Percentiles rank a stretch among this genome's conserved stretches.
Evolutionary conservation across 169 alveolate genomes (phyloP).

Genomic region (Plasmodium ovale): DNA sequence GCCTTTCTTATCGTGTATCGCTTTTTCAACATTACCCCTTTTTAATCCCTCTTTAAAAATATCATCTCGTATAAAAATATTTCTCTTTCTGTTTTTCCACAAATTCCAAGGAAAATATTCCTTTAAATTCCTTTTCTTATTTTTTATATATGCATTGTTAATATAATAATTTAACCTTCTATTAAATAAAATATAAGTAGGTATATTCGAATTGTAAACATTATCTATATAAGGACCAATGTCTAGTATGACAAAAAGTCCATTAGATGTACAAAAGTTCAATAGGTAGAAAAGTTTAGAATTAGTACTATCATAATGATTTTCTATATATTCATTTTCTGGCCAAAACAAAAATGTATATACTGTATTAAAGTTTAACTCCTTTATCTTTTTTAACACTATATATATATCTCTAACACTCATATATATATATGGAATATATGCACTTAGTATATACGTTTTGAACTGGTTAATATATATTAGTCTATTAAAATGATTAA

Average conservation of each 20-base stretch:
- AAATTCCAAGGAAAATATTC: not conserved
- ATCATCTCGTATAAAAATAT: not conserved
- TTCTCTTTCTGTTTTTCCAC: slow-evolving; percentile 10
- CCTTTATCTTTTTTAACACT: slow-evolving; percentile 66
- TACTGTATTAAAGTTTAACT: slow-evolving; percentile 75
- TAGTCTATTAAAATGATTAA: slow-evolving; percentile 54
- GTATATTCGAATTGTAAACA: slow-evolving; percentile 67
- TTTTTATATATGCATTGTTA: not conserved
- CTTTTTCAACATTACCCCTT: slow-evolving; percentile 11
- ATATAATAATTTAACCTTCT: slow-evolving; percentile 43
- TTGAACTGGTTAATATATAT: slow-evolving; percentile 54
- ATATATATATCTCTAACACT: slow-evolving; percentile 72
- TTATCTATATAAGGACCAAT: slow-evolving; percentile 74
- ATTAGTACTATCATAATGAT: slow-evolving; percentile 41
- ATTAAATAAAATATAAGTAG: slow-evolving; percentile 64
- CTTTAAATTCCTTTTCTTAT: not conserved
- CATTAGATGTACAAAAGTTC: slow-evolving; percentile 76
- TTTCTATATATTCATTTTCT: slow-evolving; percentile 76
- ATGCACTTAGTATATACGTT: slow-evolving; percentile 72
- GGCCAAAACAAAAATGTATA: slow-evolving; percentile 76
- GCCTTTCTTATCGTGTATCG: slow-evolving; percentile 14
- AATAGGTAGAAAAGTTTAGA: slow-evolving; percentile 65
- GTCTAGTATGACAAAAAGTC: slow-evolving; percentile 62
- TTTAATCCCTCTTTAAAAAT: not conserved
- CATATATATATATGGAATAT: slow-evolving; percentile 74